Base-by-base conservation (phyloP, 345 rosid species). In the Salix purpurea region DNA sequence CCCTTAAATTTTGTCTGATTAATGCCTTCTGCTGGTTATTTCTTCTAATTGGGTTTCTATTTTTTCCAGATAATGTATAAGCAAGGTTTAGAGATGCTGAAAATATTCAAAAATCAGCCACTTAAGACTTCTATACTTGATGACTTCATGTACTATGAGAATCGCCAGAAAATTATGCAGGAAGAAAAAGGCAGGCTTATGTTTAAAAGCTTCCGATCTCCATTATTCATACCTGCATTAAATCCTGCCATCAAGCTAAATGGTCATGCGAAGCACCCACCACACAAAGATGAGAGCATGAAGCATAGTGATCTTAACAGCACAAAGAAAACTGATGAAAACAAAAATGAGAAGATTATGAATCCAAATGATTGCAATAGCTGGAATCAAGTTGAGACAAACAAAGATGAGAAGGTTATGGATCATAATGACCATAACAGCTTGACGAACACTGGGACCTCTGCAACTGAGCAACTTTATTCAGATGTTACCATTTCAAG, bases 41-140 rank as follows among this genome's bases (percentile, higher is more conserved):
- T 58, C 46, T 70, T 44, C 19, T 67, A 24, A 37, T 24, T 9
- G 56, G n/a, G 26, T 72, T 65, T 32, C 46, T 32, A 48, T 66
- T 24, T 64, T 40, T 42, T 87, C 79, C 91, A 96, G 99, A 82
- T 93, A 84, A 82, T 91, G 89, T 76, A 77, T 70, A 84, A 84
- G 80, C 91, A 96, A 84, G 99, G 99, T 24, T 72, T 87, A 76
- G 94, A 92, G 87, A 88, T 93, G 89, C 85, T 96, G 71, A 90
- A 88, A 71, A 77, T 92, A 83, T 91, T 93, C 82, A 92, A 91
- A 86, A 80, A 70, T 74, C 88, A 91, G 44, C 48, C 74, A 21
- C 75, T 79, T 80, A 88, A 87, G 87, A 90, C 96, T 8, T 91
- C 96, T 34, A 54, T 95, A 70, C 85, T 95, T 26, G 97, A 96